A percentile compares a stretch with the other conserved stretches of the same genome.
Evolutionary conservation across 495 filamentous ascomycete genomes (phyloP).

Genomic region (Neohortaea acidophila): DNA sequence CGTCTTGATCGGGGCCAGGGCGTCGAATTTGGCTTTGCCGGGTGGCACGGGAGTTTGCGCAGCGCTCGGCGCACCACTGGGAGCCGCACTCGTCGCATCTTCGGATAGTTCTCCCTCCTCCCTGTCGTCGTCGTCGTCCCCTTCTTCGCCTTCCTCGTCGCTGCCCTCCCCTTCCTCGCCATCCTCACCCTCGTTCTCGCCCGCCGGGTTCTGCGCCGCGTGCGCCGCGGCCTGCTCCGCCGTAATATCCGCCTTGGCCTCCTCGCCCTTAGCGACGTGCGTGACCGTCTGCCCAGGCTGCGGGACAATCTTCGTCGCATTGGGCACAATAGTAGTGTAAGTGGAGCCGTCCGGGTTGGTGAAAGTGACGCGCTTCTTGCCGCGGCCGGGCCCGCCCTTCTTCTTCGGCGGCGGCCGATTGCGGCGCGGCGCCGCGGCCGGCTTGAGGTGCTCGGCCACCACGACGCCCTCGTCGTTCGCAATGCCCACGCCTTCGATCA

Average conservation of each 20-base stretch:
- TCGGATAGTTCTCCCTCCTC: conserved; percentile 21
- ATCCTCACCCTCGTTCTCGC: conserved; percentile 20
- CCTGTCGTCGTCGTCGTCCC: conserved; percentile 21
- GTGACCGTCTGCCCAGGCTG: conserved; percentile 18
- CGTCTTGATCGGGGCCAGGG: background rate
- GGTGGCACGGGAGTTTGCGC: conserved; percentile 1
- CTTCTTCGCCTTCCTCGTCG: conserved; percentile 19
- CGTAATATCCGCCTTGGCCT: conserved; percentile 21
- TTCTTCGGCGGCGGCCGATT: conserved; percentile 48
- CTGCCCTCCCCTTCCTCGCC: conserved; percentile 19
- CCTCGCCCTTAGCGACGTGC: conserved; percentile 18
- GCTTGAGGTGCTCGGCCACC: conserved; percentile 37
- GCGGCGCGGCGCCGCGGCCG: conserved; percentile 29
- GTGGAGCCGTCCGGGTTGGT: conserved; percentile 21
- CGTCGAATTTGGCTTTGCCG: background rate
- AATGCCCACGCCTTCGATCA: conserved; percentile 47
- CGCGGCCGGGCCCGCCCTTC: conserved; percentile 24
- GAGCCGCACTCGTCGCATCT: conserved; percentile 9
- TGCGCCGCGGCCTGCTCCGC: conserved; percentile 21
- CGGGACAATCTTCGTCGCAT: conserved; percentile 16
- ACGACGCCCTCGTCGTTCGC: conserved; percentile 47
- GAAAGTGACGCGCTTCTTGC: conserved; percentile 29
- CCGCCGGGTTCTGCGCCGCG: conserved; percentile 17
- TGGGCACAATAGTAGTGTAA: conserved; percentile 16
- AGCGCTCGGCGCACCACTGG: conserved; percentile 6